Evolutionary conservation across 2,329 filamentous ascomycete genomes (phyloP), one percentile per base, ranked within the genome.

Genomic region (Apiospora koreana): DNA sequence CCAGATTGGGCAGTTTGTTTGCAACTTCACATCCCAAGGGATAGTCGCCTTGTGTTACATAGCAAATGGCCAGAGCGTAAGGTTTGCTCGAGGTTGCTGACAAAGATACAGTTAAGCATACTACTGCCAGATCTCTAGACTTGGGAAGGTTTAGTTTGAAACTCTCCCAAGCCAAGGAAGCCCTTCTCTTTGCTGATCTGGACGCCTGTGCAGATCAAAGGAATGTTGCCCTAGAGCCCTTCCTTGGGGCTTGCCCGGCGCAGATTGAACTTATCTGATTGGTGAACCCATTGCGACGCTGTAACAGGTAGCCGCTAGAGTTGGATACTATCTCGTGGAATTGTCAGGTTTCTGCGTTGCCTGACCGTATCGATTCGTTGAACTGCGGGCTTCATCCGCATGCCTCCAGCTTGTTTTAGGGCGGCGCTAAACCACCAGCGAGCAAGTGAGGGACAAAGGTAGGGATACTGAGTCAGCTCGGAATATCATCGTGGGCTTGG

Each of bases 21-120:
- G 28, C 28, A 28, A 8, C n/a, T 48, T 23, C 45, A 31, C 14
- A 31, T 28, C 41, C 12, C 41, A 43, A 43, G 41, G 41, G 41
- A 16, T 31, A 21, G 50, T 9, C 7, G 50, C 18, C 35, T 58
- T 21, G 7, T 9, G 18, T 14, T 21, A 21, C 14, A 31, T 35
- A 18, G 48, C 18, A 31, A 21, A 58, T 35, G 50, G 50, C 3
- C 28, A 48, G 41, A 43, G n/a, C 46, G 46, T 18, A 25, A 54
- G 48, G 48, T 28, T 28, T 38, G 54, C 31, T n/a, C 3, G 21
- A 18, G 54, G 2, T 62, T 38, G 54, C 54, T 62, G 54, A 62
- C 54, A 62, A 62, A 62, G 31, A 62, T 62, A 62, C 23, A 62
- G 54, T 62, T 62, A 38, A 62, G 54, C 54, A 62, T 62, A 38